Evolutionary conservation across 2,329 filamentous ascomycete species (phyloP).

Genomic region (Penicillium brevicompactum): DNA sequence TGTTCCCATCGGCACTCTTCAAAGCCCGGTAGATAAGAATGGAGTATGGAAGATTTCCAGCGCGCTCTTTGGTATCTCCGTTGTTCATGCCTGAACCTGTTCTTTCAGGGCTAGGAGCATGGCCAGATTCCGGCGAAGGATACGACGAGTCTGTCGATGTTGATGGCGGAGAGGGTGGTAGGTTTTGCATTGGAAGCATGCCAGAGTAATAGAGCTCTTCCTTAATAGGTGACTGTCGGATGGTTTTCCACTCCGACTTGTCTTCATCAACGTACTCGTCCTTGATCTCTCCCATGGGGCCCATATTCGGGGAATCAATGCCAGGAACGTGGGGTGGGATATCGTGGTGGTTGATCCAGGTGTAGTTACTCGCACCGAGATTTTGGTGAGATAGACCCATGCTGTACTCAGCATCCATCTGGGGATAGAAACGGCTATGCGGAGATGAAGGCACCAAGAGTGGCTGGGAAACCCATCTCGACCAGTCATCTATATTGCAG

Average conservation of each 20-base stretch:
- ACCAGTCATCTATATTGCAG: slow-evolving; percentile 22
- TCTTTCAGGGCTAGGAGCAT: slow-evolving; percentile 4
- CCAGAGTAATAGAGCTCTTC: slow-evolving; percentile 1
- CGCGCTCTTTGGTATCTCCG: slow-evolving; percentile 24
- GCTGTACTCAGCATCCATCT: slow-evolving; percentile 2
- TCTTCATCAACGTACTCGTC: neutral
- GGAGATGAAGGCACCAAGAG: slow-evolving; percentile 18
- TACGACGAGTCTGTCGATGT: slow-evolving; percentile 28
- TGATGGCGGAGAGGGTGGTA: slow-evolving; percentile 23
- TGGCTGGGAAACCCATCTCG: slow-evolving; percentile 24
- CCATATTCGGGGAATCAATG: neutral
- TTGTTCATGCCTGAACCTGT: slow-evolving; percentile 10
- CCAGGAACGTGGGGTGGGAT: neutral
- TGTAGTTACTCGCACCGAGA: neutral
- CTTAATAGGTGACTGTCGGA: neutral
- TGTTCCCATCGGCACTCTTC: slow-evolving; percentile 64
- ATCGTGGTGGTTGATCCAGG: neutral
- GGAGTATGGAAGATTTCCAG: slow-evolving; percentile 71
- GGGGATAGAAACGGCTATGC: slow-evolving; percentile 13
- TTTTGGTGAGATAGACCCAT: neutral
- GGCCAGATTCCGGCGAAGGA: slow-evolving; percentile 16
- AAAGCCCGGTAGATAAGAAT: slow-evolving; percentile 78
- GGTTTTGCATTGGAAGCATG: slow-evolving; percentile 8
- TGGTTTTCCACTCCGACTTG: neutral
- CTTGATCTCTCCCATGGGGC: neutral